Percentiles rank a stretch among this genome's conserved stretches.
phyloP scores from a whole-genome alignment of 1,284 basidiomycete genomes.

The Ustilago vetiveriae region DNA sequence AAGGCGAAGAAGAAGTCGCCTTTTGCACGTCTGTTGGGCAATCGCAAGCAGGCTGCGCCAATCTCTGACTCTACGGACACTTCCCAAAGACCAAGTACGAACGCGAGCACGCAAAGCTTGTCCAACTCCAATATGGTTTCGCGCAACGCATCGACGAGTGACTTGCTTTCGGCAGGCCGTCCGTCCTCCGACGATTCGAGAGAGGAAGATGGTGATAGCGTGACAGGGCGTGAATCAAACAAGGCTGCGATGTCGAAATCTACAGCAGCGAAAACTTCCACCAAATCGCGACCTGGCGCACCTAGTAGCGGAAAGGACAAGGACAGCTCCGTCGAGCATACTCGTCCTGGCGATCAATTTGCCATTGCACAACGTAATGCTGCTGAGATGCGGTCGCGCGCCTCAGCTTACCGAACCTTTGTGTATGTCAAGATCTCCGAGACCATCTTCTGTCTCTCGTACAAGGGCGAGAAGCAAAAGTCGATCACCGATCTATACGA shows the following conservation, averaged over 20 bases:
- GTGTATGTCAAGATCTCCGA: constrained; percentile 81
- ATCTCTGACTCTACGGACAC: constrained; percentile 3
- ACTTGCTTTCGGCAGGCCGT: constrained; percentile 13
- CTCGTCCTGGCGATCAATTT: constrained; percentile 29
- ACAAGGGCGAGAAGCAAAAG: constrained; percentile 71
- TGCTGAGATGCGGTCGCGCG: constrained; percentile 69
- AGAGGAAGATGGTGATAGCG: constrained; percentile 24
- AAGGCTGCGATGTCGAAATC: background rate
- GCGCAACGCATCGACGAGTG: constrained; percentile 9
- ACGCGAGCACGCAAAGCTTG: constrained; percentile 15
- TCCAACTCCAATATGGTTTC: constrained; percentile 2
- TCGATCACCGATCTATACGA: constrained; percentile 71
- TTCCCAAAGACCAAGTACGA: constrained; percentile 11
- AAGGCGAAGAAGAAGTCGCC: constrained; percentile 41
- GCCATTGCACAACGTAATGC: constrained; percentile 59
- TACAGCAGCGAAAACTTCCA: constrained; percentile 7
- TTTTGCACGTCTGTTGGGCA: constrained; percentile 38
- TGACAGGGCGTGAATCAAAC: constrained; percentile 6
- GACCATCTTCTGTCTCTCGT: constrained; percentile 69
- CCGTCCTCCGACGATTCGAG: constrained; percentile 30
- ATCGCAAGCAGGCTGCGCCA: constrained; percentile 14
- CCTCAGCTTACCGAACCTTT: constrained; percentile 74
- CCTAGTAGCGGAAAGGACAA: constrained; percentile 22
- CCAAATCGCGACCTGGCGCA: constrained; percentile 27
- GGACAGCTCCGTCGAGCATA: constrained; percentile 9